phyloP scores from a whole-genome alignment of 2,329 filamentous ascomycete species.

The Pseudogymnoascus sp. region DNA sequence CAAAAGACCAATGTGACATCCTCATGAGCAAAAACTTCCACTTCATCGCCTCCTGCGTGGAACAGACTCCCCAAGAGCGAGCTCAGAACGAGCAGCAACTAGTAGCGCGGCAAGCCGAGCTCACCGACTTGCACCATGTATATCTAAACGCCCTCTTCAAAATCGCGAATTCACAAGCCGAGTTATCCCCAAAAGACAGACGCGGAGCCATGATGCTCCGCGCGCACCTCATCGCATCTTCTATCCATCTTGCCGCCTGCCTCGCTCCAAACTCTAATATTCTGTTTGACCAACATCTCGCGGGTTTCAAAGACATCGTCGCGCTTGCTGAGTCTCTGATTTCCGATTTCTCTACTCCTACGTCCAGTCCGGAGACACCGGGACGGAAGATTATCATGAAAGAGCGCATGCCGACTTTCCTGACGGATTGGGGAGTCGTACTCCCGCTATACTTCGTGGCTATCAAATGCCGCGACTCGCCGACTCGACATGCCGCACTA shows the following conservation, averaged over 20 bases:
- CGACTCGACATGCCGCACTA: neutral
- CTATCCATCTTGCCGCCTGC: neutral
- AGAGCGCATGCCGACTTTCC: constrained; percentile 7
- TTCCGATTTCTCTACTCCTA: neutral
- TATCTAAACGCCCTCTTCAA: neutral
- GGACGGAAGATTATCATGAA: neutral
- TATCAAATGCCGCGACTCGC: constrained; percentile 6
- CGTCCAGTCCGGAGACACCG: neutral
- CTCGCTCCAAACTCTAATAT: neutral
- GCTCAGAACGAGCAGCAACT: neutral
- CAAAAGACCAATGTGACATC: neutral
- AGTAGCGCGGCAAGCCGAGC: neutral
- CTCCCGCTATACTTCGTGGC: constrained; percentile 6
- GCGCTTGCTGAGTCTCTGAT: neutral
- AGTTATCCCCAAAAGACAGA: neutral
- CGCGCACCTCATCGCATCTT: neutral
- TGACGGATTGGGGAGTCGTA: neutral
- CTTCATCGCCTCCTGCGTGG: neutral
- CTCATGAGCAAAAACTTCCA: neutral
- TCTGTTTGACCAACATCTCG: neutral
- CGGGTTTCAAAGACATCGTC: neutral
- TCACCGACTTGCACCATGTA: neutral
- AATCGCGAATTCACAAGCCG: neutral
- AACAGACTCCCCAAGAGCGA: neutral
- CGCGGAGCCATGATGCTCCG: neutral